Base-by-base conservation (phyloP, 2,329 filamentous ascomycete species). In the Hymenoscyphus occultus region DNA sequence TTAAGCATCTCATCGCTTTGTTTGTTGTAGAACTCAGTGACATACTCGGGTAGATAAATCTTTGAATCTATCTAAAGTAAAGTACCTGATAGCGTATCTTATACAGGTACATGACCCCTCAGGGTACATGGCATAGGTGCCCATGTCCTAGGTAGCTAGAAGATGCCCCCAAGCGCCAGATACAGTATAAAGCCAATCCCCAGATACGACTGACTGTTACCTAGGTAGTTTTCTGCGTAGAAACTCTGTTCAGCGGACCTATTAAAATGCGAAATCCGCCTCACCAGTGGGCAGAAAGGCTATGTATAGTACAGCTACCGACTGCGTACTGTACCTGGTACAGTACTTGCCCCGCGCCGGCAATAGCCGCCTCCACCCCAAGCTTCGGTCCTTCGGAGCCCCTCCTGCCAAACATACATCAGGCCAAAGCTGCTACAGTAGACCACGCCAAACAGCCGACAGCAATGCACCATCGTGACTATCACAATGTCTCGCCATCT, bases 401-500 rank as follows among this genome's bases (percentile, higher is more conserved):
- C 31, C 42, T 61, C 35, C 59, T 39, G 32, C 14, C 45, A 14
- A 40, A 61, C 59, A 42, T 61, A 54, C 10, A 10, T 28, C 35
- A 35, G 2, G 35, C 35, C 35, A 35, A 35, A 54, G 48, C 48
- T 54, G 22, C 13, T 16, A 57, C 31, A 39, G 28, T 28, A 28
- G 28, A 28, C 28, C 28, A 61, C 28, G 13, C 28, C 31, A 28
- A 28, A 51, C 59, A 35, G 13, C 7, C 31, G 42, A 39, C 31
- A 51, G 45, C 60, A 56, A 62, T 62, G 60, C 31, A 62, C 60
- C 31, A 57, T 40, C 60, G 56, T 28, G 28, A 28, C 28, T 3
- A 28, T 28, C 28, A 28, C 32, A 28, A 62, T 62, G 60, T 56
- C 45, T 56, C 48, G 60, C 40, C 45, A 39, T 62, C 60, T 62